phyloP scores from a whole-genome alignment of 805 yeast species.

The Monosporozyma aerobia region DNA sequence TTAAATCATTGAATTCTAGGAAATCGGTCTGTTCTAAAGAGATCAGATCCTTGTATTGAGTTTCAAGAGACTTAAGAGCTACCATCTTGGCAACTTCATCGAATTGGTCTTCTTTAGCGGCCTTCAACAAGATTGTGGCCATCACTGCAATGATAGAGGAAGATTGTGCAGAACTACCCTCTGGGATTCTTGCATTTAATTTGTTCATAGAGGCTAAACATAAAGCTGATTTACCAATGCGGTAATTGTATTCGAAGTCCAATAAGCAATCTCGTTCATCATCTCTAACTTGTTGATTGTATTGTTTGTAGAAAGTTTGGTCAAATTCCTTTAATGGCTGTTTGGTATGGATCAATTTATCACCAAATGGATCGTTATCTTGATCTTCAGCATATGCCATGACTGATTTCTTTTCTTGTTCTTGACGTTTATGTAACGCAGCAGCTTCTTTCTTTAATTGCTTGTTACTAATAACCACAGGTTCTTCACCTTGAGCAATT shows the following conservation, averaged over 20 bases:
- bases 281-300: conserved; percentile 37
- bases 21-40: conserved; percentile 16
- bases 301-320: conserved; percentile 33
- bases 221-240: conserved; percentile 25
- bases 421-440: conserved; percentile 40
- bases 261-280: conserved; percentile 23
- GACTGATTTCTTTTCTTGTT: conserved; percentile 39
- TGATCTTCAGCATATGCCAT: conserved; percentile 38
- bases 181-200: conserved; percentile 1
- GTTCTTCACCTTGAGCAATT: conserved; percentile 6
- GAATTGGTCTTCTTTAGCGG: conserved; percentile 14
- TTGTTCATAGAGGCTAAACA: conserved; percentile 24
- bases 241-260: conserved; percentile 23
- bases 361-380: conserved; percentile 59
- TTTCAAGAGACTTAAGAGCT: conserved; percentile 23
- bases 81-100: conserved; percentile 27
- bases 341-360: conserved; percentile 29
- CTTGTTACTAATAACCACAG: conserved; percentile 28
- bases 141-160: conserved; percentile 21
- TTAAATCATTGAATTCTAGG: conserved; percentile 12
- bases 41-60: conserved; percentile 12
- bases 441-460: conserved; percentile 51
- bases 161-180: background rate
- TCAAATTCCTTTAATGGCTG: conserved; percentile 38
- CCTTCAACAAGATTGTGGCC: conserved; percentile 18